A percentile compares a stretch with the other conserved stretches of the same genome.
These are phyloP conservation scores for Datisca glomerata DNA, from an alignment of 306 rosid species.

Conservation along the genomic window DNA sequence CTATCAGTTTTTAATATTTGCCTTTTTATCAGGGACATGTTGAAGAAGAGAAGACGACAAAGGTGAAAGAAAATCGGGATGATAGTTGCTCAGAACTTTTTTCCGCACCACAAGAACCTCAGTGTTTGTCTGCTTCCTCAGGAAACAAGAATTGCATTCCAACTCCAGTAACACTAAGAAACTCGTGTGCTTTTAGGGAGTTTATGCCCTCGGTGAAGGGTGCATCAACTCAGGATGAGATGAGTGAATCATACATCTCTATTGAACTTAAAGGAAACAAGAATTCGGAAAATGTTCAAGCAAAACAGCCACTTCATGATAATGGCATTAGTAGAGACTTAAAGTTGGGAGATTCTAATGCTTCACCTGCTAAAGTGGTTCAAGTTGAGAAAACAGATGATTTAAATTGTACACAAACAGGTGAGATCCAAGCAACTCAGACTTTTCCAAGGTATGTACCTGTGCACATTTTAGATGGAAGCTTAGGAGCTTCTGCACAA, in stretches of 20 bases:
- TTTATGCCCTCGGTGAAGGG: constrained; percentile 52
- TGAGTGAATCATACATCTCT: background rate
- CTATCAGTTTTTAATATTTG: constrained; percentile 6
- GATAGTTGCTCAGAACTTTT: constrained; percentile 41
- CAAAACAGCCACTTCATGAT: constrained; percentile 27
- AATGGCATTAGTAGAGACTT: constrained; percentile 30
- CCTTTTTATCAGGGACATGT: constrained; percentile 27
- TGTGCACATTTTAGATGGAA: constrained; percentile 82
- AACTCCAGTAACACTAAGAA: constrained; percentile 22
- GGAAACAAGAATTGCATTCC: constrained; percentile 37
- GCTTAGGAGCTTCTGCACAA: constrained; percentile 37
- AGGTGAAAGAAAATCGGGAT: constrained; percentile 37
- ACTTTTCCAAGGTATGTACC: constrained; percentile 82
- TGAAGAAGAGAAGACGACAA: constrained; percentile 34
- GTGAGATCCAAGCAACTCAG: constrained; percentile 56
- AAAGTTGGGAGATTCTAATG: constrained; percentile 29
- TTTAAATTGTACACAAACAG: constrained; percentile 35
- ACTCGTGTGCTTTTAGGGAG: constrained; percentile 37
- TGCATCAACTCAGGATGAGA: constrained; percentile 10
- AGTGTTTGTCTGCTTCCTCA: constrained; percentile 37
- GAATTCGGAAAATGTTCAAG: constrained; percentile 18
- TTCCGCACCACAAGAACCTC: constrained; percentile 43
- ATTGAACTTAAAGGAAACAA: background rate
- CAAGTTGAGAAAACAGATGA: constrained; percentile 24
- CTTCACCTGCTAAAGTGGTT: constrained; percentile 26